phyloP scores from a whole-genome alignment of 129 eudicot species.

The Logfia minima region DNA sequence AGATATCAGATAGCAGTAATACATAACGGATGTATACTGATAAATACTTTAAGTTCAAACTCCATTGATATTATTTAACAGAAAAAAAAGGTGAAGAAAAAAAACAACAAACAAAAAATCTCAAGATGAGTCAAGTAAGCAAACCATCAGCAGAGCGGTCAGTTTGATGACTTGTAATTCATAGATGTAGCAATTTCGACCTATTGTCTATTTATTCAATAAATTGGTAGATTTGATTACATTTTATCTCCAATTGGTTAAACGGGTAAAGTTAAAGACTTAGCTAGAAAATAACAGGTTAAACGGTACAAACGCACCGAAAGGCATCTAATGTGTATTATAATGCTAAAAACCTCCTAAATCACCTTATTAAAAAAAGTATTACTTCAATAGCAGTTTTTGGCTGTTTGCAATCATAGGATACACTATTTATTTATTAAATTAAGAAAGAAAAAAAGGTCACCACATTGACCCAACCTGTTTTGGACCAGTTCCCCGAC shows the following conservation, averaged over 20 bases:
- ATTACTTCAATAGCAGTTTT: background rate
- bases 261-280: background rate
- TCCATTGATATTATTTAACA: background rate
- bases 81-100: background rate
- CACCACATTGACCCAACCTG: background rate
- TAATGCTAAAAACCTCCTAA: background rate
- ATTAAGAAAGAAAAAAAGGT: background rate
- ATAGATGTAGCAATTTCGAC: background rate
- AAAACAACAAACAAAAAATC: background rate
- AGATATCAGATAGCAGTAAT: background rate
- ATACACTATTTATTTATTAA: background rate
- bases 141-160: background rate
- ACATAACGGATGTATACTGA: background rate
- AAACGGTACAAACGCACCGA: background rate
- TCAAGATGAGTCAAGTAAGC: background rate
- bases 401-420: background rate
- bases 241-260: background rate
- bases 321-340: background rate
- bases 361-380: background rate
- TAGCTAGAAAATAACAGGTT: background rate
- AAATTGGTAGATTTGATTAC: background rate
- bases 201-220: background rate
- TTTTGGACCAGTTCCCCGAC: background rate
- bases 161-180: background rate
- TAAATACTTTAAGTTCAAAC: background rate